phyloP scores from a whole-genome alignment of 345 rosid species.

The Camelina neglecta region DNA sequence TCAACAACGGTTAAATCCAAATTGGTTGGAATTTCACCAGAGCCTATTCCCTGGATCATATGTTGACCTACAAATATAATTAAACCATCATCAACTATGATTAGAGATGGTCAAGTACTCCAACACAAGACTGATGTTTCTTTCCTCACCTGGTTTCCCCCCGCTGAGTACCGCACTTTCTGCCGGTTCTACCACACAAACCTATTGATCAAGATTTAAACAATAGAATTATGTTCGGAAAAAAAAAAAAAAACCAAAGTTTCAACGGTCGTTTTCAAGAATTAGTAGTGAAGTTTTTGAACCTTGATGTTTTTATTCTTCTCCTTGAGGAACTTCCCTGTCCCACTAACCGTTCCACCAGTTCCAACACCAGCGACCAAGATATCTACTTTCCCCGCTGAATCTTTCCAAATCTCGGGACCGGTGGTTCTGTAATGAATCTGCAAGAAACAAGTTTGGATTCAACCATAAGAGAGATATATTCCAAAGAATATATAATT shows the following conservation, averaged over 20 bases:
- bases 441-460: constrained; percentile 41
- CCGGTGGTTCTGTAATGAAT: constrained; percentile 78
- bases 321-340: constrained; percentile 72
- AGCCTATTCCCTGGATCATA: constrained; percentile 75
- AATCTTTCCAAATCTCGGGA: constrained; percentile 74
- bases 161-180: constrained; percentile 48
- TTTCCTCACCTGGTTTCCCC: constrained; percentile 40
- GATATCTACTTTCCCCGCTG: constrained; percentile 59
- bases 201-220: constrained; percentile 34
- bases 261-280: not conserved
- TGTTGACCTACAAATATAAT: constrained; percentile 47
- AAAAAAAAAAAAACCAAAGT: too few relatives aligned
- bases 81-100: not conserved
- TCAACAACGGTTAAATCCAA: constrained; percentile 68
- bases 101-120: constrained; percentile 15
- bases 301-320: constrained; percentile 67
- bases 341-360: constrained; percentile 67
- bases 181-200: constrained; percentile 44
- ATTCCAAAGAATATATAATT: not conserved
- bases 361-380: constrained; percentile 64
- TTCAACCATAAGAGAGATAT: not conserved
- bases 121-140: not conserved
- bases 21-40: constrained; percentile 81
- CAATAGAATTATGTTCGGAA: not conserved
- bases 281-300: not conserved